Evolutionary conservation across 345 rosid species (phyloP), one percentile per base, ranked within the genome.

Genomic region (Eucalyptus grandis): DNA sequence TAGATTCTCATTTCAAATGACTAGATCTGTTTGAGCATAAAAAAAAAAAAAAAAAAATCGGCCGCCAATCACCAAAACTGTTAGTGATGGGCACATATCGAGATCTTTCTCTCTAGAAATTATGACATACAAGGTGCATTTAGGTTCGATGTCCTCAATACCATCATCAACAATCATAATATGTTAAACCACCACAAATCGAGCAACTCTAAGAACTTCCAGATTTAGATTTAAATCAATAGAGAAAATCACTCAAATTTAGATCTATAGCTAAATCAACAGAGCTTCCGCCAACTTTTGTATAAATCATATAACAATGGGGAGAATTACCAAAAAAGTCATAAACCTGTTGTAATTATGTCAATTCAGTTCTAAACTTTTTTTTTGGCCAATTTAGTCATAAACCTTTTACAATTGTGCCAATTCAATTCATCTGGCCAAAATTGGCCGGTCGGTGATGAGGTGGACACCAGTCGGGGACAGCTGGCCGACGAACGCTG

Each of bases 11-110:
- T 56, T 22, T 0, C 12, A 56, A 56, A 4, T 1, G 62, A 56
- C 62, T 10, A 24, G 62, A 56, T 56, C 0, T 56, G 1, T 56
- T 56, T 0, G 0, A 9, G 30, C 30, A 24, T 56, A 0, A 24
- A 24, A 56, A 54, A 9, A 4, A 56, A 0, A 0, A 24, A 24
- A 56, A 54, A 9, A 4, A 56, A 0, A 56, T 2, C 1, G 6
- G 13, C 3, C 0, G 30, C 30, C 3, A 0, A 56, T 56, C 13
- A 24, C 13, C 13, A 0, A 24, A 56, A 56, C 6, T 24, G 14
- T 56, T 9, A 56, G 14, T 24, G 6, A 56, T 24, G 30, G 30
- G 62, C 30, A 56, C 30, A 24, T 1, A 56, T 10, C 6, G 1
- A 56, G 62, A 56, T 24, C 0, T 56, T 56, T 56, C 13, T 1